Evolutionary conservation across 306 rosid genomes (phyloP), one percentile per base, ranked within the genome.

Genomic region (Citrullus mucosospermus): DNA sequence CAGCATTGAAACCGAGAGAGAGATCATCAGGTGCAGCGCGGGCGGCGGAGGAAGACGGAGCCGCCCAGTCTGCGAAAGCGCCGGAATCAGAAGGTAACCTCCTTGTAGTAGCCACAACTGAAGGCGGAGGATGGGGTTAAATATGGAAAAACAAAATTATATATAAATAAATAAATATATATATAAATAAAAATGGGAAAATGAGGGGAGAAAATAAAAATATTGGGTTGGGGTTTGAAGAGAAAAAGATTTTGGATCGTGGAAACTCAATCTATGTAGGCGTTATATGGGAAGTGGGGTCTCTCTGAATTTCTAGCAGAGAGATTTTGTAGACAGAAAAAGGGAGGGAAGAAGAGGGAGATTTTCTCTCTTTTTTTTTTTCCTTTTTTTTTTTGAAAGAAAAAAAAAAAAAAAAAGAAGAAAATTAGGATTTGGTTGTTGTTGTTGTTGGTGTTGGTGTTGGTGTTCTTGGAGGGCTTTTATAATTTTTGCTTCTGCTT

Each of bases 101-200:
- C 92, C 97, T 90, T 86, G 97, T 88, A 87, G 98, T 95, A 92
- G 98, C 98, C 98, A 95, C 97, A 91, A 89, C 96, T 91, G 89
- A 71, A 55, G 28, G 1, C 20, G 38, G 51, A 17, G 30, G 46
- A 11, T 5, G 56, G 63, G 78, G 16, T 32, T 75, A 75, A 17
- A 32, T 36, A 55, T 3, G 25, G n/a, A 75, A 57, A 55, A 6
- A 9, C 9, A 41, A 9, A 18, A 36, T 8, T 18, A 13, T 6
- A 9, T 38, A 36, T 25, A 25, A 22, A 50, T 8, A 28, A 1
- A 16, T 16, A 53, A 1, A 53, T 0, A 53, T 2, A 4, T 3
- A 74, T 15, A 25, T 12, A 13, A 71, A 51, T 9, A 17, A 46
- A 56, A 56, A 17, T 55, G 4, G n/a, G 8, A 48, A 48, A 18